Conservation (phyloP, 108 stramenopile species). For the Phaeodactylum tricornutum region DNA sequence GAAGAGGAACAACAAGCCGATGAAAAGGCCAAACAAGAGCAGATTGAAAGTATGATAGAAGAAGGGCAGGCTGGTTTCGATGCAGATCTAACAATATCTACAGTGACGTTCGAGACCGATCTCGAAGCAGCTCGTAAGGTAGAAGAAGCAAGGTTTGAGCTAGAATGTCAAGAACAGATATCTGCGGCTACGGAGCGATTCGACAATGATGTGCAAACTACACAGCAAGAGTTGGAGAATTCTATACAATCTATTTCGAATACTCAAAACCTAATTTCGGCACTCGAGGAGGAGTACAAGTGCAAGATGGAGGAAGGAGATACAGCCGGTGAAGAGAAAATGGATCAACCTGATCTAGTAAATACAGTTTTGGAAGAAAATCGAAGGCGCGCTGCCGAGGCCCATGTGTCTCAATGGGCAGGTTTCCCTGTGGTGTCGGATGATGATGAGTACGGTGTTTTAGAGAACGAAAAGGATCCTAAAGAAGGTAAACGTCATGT, state of each 20-base stretch:
- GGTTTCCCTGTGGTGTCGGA: slow-evolving; percentile 3
- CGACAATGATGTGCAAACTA: slow-evolving; percentile 24
- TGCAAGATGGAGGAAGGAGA: slow-evolving; percentile 28
- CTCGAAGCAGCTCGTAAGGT: not conserved
- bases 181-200: slow-evolving; percentile 7
- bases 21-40: slow-evolving; percentile 19
- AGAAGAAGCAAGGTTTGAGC: slow-evolving; percentile 6
- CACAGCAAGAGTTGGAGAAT: slow-evolving; percentile 19
- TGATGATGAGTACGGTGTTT: not conserved
- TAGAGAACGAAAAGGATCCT: slow-evolving; percentile 9
- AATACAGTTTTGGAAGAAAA: slow-evolving; percentile 42
- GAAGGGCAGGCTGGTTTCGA: slow-evolving; percentile 9
- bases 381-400: slow-evolving; percentile 40
- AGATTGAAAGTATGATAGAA: slow-evolving; percentile 13
- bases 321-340: slow-evolving; percentile 7
- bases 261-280: slow-evolving; percentile 17
- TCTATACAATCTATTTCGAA: slow-evolving; percentile 8
- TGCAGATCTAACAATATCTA: not conserved
- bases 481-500: slow-evolving; percentile 23
- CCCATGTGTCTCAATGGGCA: slow-evolving; percentile 35
- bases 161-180: slow-evolving; percentile 16
- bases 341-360: slow-evolving; percentile 25
- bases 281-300: slow-evolving; percentile 19
- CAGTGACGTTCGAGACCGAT: not conserved
- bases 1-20: slow-evolving; percentile 8